Base-by-base conservation (phyloP, 2,329 filamentous ascomycete genomes). In the Diaporthe citrichinensis region DNA sequence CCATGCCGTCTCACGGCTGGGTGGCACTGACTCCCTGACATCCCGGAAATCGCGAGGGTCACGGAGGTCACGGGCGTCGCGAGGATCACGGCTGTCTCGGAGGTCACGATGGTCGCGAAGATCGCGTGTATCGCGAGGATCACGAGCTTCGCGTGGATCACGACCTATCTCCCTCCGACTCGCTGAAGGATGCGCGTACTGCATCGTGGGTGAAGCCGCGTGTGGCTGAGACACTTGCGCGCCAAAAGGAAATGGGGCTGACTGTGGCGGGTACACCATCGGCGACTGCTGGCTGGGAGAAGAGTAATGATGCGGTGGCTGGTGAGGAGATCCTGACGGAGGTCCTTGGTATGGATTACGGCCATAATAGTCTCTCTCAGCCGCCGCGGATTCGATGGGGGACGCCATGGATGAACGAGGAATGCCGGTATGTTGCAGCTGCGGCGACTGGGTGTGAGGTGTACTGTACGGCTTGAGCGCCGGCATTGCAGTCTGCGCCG, bases 171-270 rank as follows among this genome's bases (percentile, higher is more conserved):
- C 65, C 34, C 65, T 41, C 44, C 65, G 49, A 17, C 17, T 25
- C 20, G 65, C 12, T 55, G 65, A 69, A 36, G 74, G 36, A 39
- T 72, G 61, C 1, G 86, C 84, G 74, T 91, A 92, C 78, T 91
- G 90, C 28, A 88, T 86, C n/a, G 88, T 86, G n/a, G 89, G 87
- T 4, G 75, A 88, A n/a, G 86, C 85, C 31, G 85, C 84, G 20
- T 84, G 83, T n/a, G 81, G 79, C 78, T 87, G 87, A 4, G 82
- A 79, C 68, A 87, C 87, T 78, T 88, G 85, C 1, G 85, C 80
- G 44, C 84, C 84, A 78, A 90, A 89, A 20, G 86, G 87, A 39
- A 88, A 88, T 77, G 84, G 85, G n/a, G 84, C 55, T 81, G 79
- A 78, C 72, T 76, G 78, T 23, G 77, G 61, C 58, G 80, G 80